These are phyloP conservation scores for Juncus inflexus DNA, from an alignment of 176 grass and related monocot species.

Conservation along the genomic window DNA sequence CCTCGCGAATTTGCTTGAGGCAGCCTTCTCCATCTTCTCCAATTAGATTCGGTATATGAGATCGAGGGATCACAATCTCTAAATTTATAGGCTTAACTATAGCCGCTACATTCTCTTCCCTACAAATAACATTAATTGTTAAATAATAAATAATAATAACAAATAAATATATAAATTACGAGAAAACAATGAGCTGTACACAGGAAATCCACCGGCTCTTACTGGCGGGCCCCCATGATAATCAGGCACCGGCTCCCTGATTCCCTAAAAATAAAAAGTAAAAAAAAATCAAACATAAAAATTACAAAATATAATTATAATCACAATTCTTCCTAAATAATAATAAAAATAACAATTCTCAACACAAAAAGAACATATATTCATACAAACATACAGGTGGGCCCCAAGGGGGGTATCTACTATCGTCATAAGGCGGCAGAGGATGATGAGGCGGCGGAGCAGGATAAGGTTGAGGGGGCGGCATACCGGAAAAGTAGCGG, in stretches of 20 bases:
- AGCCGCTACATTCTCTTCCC: conserved; percentile 23
- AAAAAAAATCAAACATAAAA: background rate
- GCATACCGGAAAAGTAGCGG: conserved; percentile 25
- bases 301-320: background rate
- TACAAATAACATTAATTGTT: conserved; percentile 53
- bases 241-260: conserved; percentile 52
- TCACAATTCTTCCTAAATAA: background rate
- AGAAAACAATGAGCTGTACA: conserved; percentile 41
- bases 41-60: conserved; percentile 55
- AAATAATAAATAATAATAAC: conserved; percentile 6
- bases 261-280: conserved; percentile 30
- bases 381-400: conserved; percentile 36
- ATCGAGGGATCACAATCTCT: conserved; percentile 76
- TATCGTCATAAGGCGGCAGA: conserved; percentile 55
- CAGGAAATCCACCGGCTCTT: conserved; percentile 59
- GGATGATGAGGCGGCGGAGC: conserved; percentile 13
- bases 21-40: conserved; percentile 91
- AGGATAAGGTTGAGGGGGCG: conserved; percentile 32
- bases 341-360: background rate
- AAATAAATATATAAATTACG: conserved; percentile 9
- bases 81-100: conserved; percentile 52
- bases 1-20: conserved; percentile 73
- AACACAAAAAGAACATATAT: background rate
- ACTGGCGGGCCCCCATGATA: conserved; percentile 47
- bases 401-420: conserved; percentile 49